Evolutionary conservation across 805 yeast genomes (phyloP).

Genomic region (Wickerhamiella domercqiae): DNA sequence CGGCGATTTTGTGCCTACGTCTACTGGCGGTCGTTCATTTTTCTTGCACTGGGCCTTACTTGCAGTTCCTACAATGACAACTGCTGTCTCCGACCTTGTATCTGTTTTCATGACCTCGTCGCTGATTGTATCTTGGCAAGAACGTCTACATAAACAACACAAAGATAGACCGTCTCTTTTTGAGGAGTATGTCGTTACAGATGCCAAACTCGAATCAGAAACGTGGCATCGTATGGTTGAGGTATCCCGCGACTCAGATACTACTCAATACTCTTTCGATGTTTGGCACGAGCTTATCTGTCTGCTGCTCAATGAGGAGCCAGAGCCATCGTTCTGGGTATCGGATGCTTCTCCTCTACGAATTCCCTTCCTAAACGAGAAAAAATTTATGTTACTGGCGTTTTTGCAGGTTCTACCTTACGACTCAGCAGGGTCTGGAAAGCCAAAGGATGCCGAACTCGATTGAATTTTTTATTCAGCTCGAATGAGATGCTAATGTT

Average conservation of each 20-base stretch:
- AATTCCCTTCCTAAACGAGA: constrained; percentile 5
- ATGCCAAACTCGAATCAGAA: too few species aligned
- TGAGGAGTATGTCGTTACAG: not conserved
- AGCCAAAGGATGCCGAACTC: too few species aligned
- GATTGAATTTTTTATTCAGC: too few species aligned
- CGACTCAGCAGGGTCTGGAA: too few species aligned
- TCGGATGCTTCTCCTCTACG: constrained; percentile 14
- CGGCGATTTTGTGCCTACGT: constrained; percentile 54
- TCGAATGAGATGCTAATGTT: too few species aligned
- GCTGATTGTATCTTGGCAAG: not conserved
- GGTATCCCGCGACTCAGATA: not conserved
- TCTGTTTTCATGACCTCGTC: constrained; percentile 1
- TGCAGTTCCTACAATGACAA: constrained; percentile 78
- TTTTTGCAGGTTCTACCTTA: not conserved
- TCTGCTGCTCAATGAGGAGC: constrained; percentile 2
- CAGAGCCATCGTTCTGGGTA: constrained; percentile 12
- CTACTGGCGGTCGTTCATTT: constrained; percentile 53
- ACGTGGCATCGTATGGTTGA: constrained; percentile 2
- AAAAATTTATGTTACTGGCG: constrained; percentile 4
- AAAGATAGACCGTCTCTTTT: not conserved
- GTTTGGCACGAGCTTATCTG: constrained; percentile 7
- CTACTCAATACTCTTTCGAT: constrained; percentile 2
- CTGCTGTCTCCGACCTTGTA: constrained; percentile 12
- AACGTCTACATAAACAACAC: not conserved
- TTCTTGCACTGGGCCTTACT: constrained; percentile 68